Evolutionary conservation across 192 early-diverging fungal species (phyloP).

Genomic region (Rhizophagus clarus): DNA sequence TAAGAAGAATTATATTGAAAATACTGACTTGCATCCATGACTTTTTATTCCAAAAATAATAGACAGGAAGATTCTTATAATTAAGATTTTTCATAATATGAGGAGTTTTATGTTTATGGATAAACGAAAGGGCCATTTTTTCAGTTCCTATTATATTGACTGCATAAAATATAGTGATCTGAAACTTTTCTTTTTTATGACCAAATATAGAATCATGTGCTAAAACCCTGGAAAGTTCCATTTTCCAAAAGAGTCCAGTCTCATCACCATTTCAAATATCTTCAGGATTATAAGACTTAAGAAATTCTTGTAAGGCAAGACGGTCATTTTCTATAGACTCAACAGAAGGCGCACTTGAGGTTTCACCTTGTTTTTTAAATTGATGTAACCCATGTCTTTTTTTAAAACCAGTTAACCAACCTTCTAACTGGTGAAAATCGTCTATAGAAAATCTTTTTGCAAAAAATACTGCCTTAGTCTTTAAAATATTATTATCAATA

Average conservation of each 20-base stretch:
- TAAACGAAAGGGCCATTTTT: slow-evolving; percentile 17
- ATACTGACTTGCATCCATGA: neutral
- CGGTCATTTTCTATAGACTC: neutral
- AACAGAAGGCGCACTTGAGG: neutral
- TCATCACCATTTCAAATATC: slow-evolving; percentile 14
- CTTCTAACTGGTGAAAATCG: slow-evolving; percentile 1
- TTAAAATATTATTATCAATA: too few relatives aligned
- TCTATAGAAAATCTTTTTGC: slow-evolving; percentile 2
- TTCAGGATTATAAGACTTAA: neutral
- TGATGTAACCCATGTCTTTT: neutral
- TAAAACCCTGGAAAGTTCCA: too few relatives aligned
- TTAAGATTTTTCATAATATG: too few relatives aligned
- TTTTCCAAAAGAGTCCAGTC: slow-evolving; percentile 15
- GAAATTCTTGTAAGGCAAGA: neutral
- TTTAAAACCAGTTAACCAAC: slow-evolving; percentile 20
- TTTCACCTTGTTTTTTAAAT: slow-evolving; percentile 21
- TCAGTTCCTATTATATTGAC: slow-evolving; percentile 2
- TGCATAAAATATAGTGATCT: neutral
- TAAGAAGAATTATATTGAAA: neutral
- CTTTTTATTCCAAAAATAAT: slow-evolving; percentile 14
- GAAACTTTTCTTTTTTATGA: neutral
- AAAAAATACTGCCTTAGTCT: slow-evolving; percentile 7
- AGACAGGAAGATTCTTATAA: too few relatives aligned
- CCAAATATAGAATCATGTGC: neutral
- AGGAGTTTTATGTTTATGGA: neutral